phyloP scores from a whole-genome alignment of 1,284 basidiomycete genomes.

The Gymnopus androsaceus region DNA sequence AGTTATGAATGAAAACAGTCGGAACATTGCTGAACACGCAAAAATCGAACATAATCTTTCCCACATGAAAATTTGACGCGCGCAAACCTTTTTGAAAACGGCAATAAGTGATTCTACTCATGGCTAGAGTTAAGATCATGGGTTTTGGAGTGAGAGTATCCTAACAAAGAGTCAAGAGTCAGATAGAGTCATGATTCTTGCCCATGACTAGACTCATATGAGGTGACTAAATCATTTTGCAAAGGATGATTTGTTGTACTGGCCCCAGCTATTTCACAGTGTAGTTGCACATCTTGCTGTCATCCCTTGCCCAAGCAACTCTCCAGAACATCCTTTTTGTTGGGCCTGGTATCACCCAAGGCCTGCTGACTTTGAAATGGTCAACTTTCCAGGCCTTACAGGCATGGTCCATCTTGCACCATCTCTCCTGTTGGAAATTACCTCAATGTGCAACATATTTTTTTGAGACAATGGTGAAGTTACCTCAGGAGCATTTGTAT shows the following conservation, averaged over 20 bases:
- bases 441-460: background rate
- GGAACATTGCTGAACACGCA: too few species aligned
- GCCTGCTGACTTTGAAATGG: background rate
- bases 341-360: constrained; percentile 4
- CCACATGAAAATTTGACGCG: too few species aligned
- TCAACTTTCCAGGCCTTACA: background rate
- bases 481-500: background rate
- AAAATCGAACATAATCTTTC: too few species aligned
- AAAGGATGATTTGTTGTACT: constrained; percentile 7
- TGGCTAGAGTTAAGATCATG: too few species aligned
- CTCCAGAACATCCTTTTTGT: background rate
- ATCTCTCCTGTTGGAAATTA: background rate
- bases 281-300: constrained; percentile 10
- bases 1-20: too few species aligned
- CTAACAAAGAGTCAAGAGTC: too few species aligned
- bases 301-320: background rate
- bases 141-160: too few species aligned
- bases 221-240: background rate
- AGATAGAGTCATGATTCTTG: too few species aligned
- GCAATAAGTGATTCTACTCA: too few species aligned
- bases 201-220: too few species aligned
- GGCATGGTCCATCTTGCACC: background rate
- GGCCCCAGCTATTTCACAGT: constrained; percentile 11
- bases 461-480: background rate
- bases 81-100: too few species aligned